A percentile compares a stretch with the other conserved stretches of the same genome.
These are phyloP conservation scores for Irpex sp. DNA, from an alignment of 1,284 basidiomycete genomes.

Conservation along the genomic window DNA sequence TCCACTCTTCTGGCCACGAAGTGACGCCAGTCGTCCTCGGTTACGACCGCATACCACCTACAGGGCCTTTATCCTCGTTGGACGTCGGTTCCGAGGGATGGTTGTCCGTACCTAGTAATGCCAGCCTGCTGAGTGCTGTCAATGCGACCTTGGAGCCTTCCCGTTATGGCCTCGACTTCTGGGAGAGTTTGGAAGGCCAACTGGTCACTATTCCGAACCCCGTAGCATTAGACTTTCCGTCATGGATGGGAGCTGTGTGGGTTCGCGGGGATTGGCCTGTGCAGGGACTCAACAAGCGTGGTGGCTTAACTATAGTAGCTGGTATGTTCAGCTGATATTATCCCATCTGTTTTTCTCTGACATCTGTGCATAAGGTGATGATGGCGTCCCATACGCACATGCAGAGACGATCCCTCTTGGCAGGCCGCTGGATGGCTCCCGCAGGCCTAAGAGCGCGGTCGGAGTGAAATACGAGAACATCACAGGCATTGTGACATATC, in stretches of 20 bases:
- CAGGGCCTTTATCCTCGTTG: constrained; percentile 42
- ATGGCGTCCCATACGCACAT: constrained; percentile 51
- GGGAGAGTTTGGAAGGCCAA: constrained; percentile 60
- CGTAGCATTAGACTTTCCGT: constrained; percentile 46
- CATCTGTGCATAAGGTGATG: constrained; percentile 32
- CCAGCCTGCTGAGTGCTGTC: constrained; percentile 40
- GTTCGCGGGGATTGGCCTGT: constrained; percentile 56
- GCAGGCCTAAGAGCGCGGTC: constrained; percentile 45
- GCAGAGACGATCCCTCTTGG: constrained; percentile 58
- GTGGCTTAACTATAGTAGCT: constrained; percentile 52
- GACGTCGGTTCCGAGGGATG: constrained; percentile 53
- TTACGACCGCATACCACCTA: constrained; percentile 51
- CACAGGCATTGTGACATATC: constrained; percentile 53
- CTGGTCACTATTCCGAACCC: constrained; percentile 55
- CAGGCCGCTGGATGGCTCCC: constrained; percentile 50
- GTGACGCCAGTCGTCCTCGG: constrained; percentile 51
- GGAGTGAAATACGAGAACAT: constrained; percentile 49
- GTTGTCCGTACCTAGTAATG: constrained; percentile 54
- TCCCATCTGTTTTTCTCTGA: constrained; percentile 1
- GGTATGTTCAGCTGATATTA: constrained; percentile 27
- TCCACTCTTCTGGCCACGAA: constrained; percentile 44
- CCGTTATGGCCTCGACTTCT: constrained; percentile 58
- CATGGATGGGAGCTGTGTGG: constrained; percentile 57
- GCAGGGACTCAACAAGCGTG: constrained; percentile 53
- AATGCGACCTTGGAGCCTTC: constrained; percentile 49